Evolutionary conservation across 257 asterid species (phyloP), one percentile per base, ranked within the genome.

Genomic region (Linderniella brevidens): DNA sequence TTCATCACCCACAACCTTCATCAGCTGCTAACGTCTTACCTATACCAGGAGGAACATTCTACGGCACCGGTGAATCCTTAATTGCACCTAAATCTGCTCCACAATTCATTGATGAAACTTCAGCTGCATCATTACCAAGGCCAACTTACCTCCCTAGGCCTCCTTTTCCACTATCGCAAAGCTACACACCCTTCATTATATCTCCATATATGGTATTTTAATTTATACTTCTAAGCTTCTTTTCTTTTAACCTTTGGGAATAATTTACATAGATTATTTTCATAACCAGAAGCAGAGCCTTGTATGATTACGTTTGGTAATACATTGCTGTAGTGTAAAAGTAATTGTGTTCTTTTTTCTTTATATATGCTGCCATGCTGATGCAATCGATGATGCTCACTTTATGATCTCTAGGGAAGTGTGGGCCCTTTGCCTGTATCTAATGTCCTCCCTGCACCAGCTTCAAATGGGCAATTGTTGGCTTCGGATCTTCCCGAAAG

Each of bases 1-100:
- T 76, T 51, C 66, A 79, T 60, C 92, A 79, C 65, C 92, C 92
- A 47, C 86, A 73, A 35, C 78, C 82, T 14, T 29, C 63, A 10
- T 47, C 82, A 45, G 41, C 72, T 42, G 55, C 74, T 35, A 72
- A 72, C 53, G 55, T 53, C 45, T 58, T 74, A 41, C 75, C 83
- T 25, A 25, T 25, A n/a, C n/a, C n/a, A n/a, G n/a, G n/a, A n/a
- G n/a, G n/a, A n/a, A n/a, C n/a, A n/a, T 25, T 25, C 6, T 25
- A 25, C 6, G 6, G 32, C 6, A 25, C 32, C 32, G 6, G 32
- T 25, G 32, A 25, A 25, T 25, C 32, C 6, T 25, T 25, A 25
- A 25, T 6, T 25, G 32, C 3, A 6, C 32, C 32, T 25, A 25
- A 25, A 25, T 25, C 32, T 25, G 32, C 4, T 44, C 62, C 65